These are phyloP conservation scores for Fusarium sp. DNA, from an alignment of 2,329 filamentous ascomycete genomes.

Conservation along the genomic window DNA sequence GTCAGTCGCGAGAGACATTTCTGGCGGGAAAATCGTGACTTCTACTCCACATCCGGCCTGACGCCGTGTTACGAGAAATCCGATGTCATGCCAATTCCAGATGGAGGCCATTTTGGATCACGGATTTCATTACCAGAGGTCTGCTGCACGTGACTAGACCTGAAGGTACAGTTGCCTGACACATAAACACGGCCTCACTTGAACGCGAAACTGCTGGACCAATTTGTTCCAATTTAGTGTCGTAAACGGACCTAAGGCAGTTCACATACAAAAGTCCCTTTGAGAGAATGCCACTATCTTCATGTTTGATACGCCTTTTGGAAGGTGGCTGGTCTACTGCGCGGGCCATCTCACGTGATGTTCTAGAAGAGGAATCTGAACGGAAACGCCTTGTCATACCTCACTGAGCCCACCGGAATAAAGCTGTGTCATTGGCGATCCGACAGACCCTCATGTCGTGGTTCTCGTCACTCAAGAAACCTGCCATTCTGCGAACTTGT, in stretches of 20 bases:
- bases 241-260: background rate
- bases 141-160: constrained; percentile 3
- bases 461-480: constrained; percentile 42
- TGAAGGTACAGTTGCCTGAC: background rate
- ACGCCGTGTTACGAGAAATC: background rate
- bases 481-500: constrained; percentile 35
- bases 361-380: constrained; percentile 20
- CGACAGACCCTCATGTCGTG: constrained; percentile 40
- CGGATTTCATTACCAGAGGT: background rate
- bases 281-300: constrained; percentile 6
- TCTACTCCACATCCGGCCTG: background rate
- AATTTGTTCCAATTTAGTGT: constrained; percentile 6
- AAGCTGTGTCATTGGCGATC: constrained; percentile 23
- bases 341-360: constrained; percentile 26
- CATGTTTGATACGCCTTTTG: constrained; percentile 18
- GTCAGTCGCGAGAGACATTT: constrained; percentile 15
- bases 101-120: background rate
- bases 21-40: background rate
- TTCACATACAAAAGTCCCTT: constrained; percentile 11
- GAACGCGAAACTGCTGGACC: background rate
- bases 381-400: constrained; percentile 10
- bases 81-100: background rate
- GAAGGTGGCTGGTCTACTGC: constrained; percentile 7
- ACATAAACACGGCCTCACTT: background rate
- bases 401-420: constrained; percentile 19